A percentile compares a stretch with the other conserved stretches of the same genome.
Conservation (phyloP, 2,329 filamentous ascomycete genomes). For the Colletotrichum godetiae region DNA sequence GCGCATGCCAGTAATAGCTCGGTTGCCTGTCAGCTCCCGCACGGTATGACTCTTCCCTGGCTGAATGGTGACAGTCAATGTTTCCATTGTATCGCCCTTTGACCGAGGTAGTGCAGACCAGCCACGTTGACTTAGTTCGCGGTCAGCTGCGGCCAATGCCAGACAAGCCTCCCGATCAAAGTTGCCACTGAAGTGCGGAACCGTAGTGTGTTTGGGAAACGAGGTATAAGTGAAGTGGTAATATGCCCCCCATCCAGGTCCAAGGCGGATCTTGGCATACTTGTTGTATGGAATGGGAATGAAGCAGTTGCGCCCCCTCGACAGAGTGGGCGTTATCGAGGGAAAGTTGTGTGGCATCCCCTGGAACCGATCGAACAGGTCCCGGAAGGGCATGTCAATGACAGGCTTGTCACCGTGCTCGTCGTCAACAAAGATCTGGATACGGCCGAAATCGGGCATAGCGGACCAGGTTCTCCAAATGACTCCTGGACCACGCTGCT, state of each 20-base stretch:
- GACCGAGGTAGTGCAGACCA: constrained; percentile 29
- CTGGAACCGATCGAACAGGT: constrained; percentile 31
- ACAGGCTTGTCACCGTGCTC: background rate
- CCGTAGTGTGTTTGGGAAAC: constrained; percentile 6
- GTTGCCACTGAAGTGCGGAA: constrained; percentile 19
- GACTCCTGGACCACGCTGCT: constrained; percentile 29
- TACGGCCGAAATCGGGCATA: constrained; percentile 23
- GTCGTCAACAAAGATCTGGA: constrained; percentile 29
- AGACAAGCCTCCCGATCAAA: constrained; percentile 29
- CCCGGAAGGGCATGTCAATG: constrained; percentile 25
- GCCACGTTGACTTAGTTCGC: constrained; percentile 18
- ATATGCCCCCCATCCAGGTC: constrained; percentile 25
- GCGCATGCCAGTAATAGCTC: constrained; percentile 23
- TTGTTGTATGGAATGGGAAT: constrained; percentile 32
- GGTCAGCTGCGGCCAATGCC: constrained; percentile 26
- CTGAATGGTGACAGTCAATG: constrained; percentile 6
- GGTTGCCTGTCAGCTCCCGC: constrained; percentile 26
- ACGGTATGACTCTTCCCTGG: constrained; percentile 1
- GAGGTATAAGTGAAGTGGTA: constrained; percentile 31
- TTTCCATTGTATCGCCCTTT: constrained; percentile 22
- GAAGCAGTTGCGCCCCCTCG: constrained; percentile 30
- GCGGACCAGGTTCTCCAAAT: constrained; percentile 32
- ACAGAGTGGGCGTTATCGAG: constrained; percentile 20
- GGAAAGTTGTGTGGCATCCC: constrained; percentile 31
- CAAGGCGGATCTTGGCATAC: constrained; percentile 25